Conservation (phyloP, 2,329 filamentous ascomycete genomes). For the Chaetomium sp. region DNA sequence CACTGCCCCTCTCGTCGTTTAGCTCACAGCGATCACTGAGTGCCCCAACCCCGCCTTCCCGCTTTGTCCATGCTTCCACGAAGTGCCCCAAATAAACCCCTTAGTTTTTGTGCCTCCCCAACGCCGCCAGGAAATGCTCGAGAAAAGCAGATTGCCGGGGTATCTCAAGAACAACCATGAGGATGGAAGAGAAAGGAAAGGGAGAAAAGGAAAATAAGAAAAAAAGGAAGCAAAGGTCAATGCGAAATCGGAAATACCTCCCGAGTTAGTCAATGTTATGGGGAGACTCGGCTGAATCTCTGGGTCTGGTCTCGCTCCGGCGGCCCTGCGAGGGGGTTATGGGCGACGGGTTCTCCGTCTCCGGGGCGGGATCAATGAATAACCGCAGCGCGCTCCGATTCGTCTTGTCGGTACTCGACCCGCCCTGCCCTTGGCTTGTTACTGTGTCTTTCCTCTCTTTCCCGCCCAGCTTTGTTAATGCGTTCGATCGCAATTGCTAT, state of each 20-base stretch:
- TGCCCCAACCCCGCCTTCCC: too few relatives aligned
- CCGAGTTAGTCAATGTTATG: conserved; percentile 18
- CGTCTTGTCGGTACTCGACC: not conserved
- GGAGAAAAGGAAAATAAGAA: not conserved
- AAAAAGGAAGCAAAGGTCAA: not conserved
- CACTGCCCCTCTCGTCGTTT: not conserved
- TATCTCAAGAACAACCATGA: conserved; percentile 12
- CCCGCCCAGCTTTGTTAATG: not conserved
- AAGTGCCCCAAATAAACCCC: not conserved
- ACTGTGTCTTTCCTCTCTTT: not conserved
- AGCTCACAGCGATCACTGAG: not conserved
- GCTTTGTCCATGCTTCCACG: not conserved
- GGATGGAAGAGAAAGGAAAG: not conserved
- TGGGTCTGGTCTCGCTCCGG: conserved; percentile 8
- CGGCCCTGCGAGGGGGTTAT: not conserved
- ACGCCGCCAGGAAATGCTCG: not conserved
- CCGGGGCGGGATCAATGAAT: conserved; percentile 3
- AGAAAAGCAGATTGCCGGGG: conserved; percentile 8
- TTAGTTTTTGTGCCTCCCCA: not conserved
- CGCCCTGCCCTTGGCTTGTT: not conserved
- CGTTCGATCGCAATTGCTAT: conserved; percentile 3
- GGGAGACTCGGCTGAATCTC: conserved; percentile 20
- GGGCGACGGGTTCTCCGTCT: conserved; percentile 1
- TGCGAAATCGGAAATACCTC: not conserved
- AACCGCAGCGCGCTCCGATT: not conserved